Percentiles rank a stretch among this genome's conserved stretches.
Evolutionary conservation across 768 basidiomycete species (phyloP).

Genomic region (Podaxis pistillaris): DNA sequence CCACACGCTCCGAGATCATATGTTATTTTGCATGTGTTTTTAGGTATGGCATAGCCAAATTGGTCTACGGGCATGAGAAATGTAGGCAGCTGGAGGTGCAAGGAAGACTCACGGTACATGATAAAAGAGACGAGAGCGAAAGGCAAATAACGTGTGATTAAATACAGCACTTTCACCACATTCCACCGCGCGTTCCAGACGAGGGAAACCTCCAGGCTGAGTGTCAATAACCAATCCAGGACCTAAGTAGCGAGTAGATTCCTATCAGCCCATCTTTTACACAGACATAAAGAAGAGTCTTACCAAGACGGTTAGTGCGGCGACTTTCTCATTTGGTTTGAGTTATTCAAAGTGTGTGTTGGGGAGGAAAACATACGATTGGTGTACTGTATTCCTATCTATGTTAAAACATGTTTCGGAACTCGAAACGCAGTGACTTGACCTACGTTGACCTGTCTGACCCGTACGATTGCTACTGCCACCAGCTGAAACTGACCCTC

Average conservation of each 20-base stretch:
- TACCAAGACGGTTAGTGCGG: not conserved
- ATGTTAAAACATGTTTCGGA: not conserved
- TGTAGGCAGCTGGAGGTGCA: not conserved
- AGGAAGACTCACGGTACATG: not conserved
- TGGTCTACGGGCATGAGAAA: not conserved
- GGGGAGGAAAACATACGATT: not conserved
- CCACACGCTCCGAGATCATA: not conserved
- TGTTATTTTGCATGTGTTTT: not conserved
- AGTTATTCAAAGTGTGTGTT: not conserved
- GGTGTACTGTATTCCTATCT: not conserved
- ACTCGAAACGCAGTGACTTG: not conserved
- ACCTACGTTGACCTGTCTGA: not conserved
- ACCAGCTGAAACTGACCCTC: no score
- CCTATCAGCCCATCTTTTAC: not conserved
- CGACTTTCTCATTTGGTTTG: not conserved
- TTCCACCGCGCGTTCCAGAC: conserved; percentile 1
- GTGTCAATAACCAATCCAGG: not conserved
- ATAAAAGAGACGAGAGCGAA: not conserved
- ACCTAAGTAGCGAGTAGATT: not conserved
- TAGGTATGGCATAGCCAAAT: not conserved
- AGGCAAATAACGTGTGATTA: conserved; percentile 7
- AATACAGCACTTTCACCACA: not conserved
- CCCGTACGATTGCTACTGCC: not conserved
- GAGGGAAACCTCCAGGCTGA: conserved; percentile 4
- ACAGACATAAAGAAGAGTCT: not conserved